Conservation (phyloP, 371 early-diverging fungal species). For the Rhizomucor pusillus region DNA sequence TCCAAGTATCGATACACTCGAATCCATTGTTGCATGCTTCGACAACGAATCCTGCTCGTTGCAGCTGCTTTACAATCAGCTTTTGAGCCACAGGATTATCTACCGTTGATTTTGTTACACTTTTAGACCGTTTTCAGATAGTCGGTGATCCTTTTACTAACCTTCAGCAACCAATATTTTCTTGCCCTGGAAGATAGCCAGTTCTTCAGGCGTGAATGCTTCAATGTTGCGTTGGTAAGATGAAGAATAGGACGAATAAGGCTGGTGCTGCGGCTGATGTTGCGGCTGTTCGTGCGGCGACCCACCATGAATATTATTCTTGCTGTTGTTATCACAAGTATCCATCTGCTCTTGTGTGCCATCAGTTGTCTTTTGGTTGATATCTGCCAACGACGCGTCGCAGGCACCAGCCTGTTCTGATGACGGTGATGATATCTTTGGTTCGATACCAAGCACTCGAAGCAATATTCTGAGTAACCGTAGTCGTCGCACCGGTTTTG, state of each 20-base stretch:
- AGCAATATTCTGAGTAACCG: slow-evolving; percentile 38
- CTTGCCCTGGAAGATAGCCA: slow-evolving; percentile 36
- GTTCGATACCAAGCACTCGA: slow-evolving; percentile 5
- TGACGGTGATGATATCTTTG: background rate
- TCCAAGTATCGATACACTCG: slow-evolving; percentile 42
- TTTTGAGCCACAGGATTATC: slow-evolving; percentile 43
- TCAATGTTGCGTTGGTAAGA: slow-evolving; percentile 17
- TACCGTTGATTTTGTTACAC: too few relatives aligned
- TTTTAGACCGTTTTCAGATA: background rate
- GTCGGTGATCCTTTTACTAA: background rate
- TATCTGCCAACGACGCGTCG: background rate
- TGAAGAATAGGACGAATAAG: slow-evolving; percentile 12
- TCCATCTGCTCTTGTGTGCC: too few relatives aligned
- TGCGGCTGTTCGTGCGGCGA: slow-evolving; percentile 3
- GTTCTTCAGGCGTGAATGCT: slow-evolving; percentile 35
- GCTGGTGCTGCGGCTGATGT: slow-evolving; percentile 11
- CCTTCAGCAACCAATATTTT: slow-evolving; percentile 44
- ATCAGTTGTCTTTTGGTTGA: background rate
- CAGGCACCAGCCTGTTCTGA: background rate
- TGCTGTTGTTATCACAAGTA: too few relatives aligned
- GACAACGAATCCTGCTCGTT: slow-evolving; percentile 33
- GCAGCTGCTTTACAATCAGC: slow-evolving; percentile 39
- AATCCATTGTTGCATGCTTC: slow-evolving; percentile 45
- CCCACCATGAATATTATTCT: too few relatives aligned
- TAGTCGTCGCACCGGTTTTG: slow-evolving; percentile 52